Conservation (phyloP, 2,329 filamentous ascomycete genomes). For the Epichloe gansuensis region DNA sequence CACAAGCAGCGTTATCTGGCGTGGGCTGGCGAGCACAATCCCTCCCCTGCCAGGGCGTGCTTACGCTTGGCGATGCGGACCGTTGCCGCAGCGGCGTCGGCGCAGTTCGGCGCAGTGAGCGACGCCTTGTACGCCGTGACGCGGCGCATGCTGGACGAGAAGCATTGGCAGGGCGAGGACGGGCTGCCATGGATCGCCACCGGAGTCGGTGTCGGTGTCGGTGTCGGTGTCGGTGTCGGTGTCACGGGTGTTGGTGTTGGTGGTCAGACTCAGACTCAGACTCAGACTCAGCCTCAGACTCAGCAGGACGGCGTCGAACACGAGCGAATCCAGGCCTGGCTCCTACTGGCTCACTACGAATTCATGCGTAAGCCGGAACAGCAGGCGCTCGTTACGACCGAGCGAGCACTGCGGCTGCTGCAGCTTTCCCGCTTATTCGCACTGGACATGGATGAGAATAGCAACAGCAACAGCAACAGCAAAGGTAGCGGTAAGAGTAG, state of each 20-base stretch:
- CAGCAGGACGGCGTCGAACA: not conserved
- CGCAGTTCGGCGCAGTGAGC: not conserved
- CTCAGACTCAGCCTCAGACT: no score
- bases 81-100: not conserved
- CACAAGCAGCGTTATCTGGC: not conserved
- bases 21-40: not conserved
- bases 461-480: not conserved
- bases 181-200: not conserved
- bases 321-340: not conserved
- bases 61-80: not conserved
- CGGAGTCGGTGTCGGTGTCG: not conserved
- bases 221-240: no score
- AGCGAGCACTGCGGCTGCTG: not conserved
- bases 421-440: not conserved
- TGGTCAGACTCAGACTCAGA: no score
- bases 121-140: not conserved
- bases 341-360: not conserved
- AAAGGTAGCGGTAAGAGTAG: not conserved
- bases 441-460: not conserved
- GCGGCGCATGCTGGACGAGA: not conserved
- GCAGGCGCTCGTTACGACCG: not conserved
- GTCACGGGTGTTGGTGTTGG: no score
- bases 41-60: not conserved
- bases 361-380: not conserved
- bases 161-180: not conserved